Base-by-base conservation (phyloP, 768 basidiomycete species). In the Tulasnella sp. region DNA sequence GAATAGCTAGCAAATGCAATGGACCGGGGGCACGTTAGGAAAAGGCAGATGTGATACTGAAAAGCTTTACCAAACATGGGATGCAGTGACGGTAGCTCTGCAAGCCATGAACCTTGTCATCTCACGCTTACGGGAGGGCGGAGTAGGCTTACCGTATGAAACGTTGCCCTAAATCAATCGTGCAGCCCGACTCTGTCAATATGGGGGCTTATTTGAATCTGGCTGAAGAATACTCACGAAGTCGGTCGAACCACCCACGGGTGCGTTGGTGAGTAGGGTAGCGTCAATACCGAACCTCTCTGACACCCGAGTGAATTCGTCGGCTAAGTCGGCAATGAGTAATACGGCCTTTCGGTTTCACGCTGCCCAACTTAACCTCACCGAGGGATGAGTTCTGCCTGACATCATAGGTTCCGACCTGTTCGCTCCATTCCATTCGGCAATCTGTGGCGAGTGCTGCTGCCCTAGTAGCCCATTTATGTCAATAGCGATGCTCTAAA, bases 191-290 rank as follows among this genome's bases (percentile, higher is more conserved):
- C 39, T 67, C 18, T 37, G 26, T 29, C n/a, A 74, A 1, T 29
- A 35, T 26, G n/a, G n/a, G 10, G 20, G 23, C 55, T 29, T 23
- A 57, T 35, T 20, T 20, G n/a, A 10, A 46, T 7, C 32, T 9
- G 35, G 51, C 46, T 39, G 51, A 48, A 71, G 13, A 32, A 23
- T 5, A 85, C 91, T 85, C 81, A 93, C 93, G 80, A 95, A 94
- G 82, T 94, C 93, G 3, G 93, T 94, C 5, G 92, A 94, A 18
- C 92, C 93, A 69, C 87, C 87, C 84, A 81, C 91, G 91, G 67
- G 92, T 90, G 87, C 89, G 90, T 79, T 88, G 87, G 81, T 90
- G 88, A 82, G 91, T 90, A 75, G 73, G 37, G 46, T 67, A 91
- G 86, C 2, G 84, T 84, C 0, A 91, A 70, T 46, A 44, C 75